Evolutionary conservation across 441 rosid species (phyloP).

Genomic region (Adansonia rubrostipa): DNA sequence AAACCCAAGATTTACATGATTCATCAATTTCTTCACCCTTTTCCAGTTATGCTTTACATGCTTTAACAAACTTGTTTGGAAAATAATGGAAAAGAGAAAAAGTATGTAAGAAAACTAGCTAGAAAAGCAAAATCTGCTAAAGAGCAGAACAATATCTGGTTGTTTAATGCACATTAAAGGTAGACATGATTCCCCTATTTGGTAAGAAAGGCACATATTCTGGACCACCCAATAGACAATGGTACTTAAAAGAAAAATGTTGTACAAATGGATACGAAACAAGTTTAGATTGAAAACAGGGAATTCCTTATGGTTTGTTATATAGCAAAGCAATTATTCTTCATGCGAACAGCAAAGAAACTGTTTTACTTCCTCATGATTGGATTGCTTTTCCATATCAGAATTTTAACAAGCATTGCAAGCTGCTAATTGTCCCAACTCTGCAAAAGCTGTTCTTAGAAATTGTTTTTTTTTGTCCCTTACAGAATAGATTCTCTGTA

Average conservation of each 20-base stretch:
- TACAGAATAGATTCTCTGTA: neutral
- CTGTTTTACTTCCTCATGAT: conserved; percentile 7
- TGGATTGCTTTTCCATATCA: conserved; percentile 1
- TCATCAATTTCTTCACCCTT: no score
- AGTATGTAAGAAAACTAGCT: neutral
- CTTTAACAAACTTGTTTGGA: neutral
- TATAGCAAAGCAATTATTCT: neutral
- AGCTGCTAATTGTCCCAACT: neutral
- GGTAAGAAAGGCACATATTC: conserved; percentile 38
- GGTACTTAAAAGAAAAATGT: conserved; percentile 10
- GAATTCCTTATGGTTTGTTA: neutral
- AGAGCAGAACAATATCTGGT: conserved; percentile 30
- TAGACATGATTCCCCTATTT: conserved; percentile 28
- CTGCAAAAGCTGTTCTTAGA: conserved; percentile 8
- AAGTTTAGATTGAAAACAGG: neutral
- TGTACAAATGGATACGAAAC: conserved; percentile 2
- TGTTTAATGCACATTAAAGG: conserved; percentile 23
- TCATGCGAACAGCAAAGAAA: neutral
- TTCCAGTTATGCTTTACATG: neutral
- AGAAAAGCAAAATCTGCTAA: conserved; percentile 16
- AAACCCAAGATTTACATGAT: neutral
- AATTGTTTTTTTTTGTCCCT: neutral
- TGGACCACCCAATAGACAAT: neutral
- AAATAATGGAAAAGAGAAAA: conserved; percentile 12
- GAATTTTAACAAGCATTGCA: neutral